These are phyloP conservation scores for Hymenoscyphus repandus DNA, from an alignment of 2,329 filamentous ascomycete species.

Conservation along the genomic window DNA sequence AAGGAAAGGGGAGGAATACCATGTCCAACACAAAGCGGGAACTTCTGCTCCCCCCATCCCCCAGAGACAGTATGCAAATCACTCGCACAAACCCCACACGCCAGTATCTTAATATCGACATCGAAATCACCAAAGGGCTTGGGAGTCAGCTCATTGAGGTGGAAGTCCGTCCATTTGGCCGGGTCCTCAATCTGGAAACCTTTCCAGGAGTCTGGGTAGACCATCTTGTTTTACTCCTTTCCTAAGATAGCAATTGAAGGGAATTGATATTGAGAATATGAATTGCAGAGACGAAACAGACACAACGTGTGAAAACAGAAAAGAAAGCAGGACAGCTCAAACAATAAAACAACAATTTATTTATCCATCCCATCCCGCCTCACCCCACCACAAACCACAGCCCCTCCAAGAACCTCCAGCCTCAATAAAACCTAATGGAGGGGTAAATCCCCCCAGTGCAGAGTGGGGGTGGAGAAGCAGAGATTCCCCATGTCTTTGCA, in stretches of 20 bases:
- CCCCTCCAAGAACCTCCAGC: neutral
- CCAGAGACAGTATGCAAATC: slow-evolving; percentile 67
- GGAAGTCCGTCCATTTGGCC: slow-evolving; percentile 29
- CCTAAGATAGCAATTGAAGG: neutral
- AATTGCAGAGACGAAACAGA: neutral
- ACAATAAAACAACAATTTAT: neutral
- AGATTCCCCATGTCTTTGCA: too few relatives aligned
- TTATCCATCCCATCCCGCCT: neutral
- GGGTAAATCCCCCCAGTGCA: neutral
- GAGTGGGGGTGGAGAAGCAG: too few relatives aligned
- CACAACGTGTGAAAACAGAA: neutral
- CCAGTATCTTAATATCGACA: slow-evolving; percentile 81
- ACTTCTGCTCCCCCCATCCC: slow-evolving; percentile 45
- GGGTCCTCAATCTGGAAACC: slow-evolving; percentile 50
- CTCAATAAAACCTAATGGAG: neutral
- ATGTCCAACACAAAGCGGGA: slow-evolving; percentile 48
- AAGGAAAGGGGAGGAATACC: slow-evolving; percentile 25
- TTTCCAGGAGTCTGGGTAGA: slow-evolving; percentile 53
- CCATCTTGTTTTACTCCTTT: slow-evolving; percentile 16
- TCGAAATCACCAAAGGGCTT: slow-evolving; percentile 86
- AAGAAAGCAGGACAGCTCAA: neutral
- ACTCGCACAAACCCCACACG: slow-evolving; percentile 70
- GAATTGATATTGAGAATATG: too few relatives aligned
- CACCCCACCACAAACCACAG: neutral
- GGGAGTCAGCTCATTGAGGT: slow-evolving; percentile 58